Base-by-base conservation (phyloP, 1,139 yeast species). In the Geotrichum carabidarum region DNA sequence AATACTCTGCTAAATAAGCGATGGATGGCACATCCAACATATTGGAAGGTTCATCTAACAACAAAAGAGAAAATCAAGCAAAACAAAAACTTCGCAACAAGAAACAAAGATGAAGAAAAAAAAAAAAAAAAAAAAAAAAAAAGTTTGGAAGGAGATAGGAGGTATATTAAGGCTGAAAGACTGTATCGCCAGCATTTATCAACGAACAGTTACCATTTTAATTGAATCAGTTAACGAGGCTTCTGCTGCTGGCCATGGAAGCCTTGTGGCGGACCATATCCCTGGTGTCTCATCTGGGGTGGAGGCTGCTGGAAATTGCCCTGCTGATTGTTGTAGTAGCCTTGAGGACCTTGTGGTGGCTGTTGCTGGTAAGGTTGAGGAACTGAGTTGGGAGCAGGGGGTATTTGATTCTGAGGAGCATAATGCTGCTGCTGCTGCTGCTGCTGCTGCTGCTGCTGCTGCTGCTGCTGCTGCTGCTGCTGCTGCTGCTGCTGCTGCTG, bases 401-500 rank as follows among this genome's bases (percentile, higher is more conserved):
- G 37, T n/a, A 34, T 34, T n/a, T 34, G 37, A n/a, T 22, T 22
- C 27, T 22, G 27, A 3, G 3, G 27, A 22, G 27, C 27, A 22
- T 22, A 22, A 22, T 22, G 27, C 27, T 35, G 14, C 14, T 14
- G 14, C 14, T 35, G 38, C 3, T 14, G 2, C 4, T 3, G 55
- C 22, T 50, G 59, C 5, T 32, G 53, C 8, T 50, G 58, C 34
- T 58, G 40, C 40, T 56, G 62, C 51, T 60, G 63, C 41, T 54
- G 53, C 55, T 60, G 56, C 51, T 50, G 40, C 40, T 56, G 62
- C 51, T 60, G 63, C 41, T 54, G 53, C 55, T 60, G 56, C 51
- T 22, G 27, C 27, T 35, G 14, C 14, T 14, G 14, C 14, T 35
- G 38, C 3, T 14, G 2, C 4, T 3, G 55, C 22, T 50, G 59